These are phyloP conservation scores for Brettanomyces sp. DNA, from an alignment of 805 yeast genomes.

Conservation along the genomic window DNA sequence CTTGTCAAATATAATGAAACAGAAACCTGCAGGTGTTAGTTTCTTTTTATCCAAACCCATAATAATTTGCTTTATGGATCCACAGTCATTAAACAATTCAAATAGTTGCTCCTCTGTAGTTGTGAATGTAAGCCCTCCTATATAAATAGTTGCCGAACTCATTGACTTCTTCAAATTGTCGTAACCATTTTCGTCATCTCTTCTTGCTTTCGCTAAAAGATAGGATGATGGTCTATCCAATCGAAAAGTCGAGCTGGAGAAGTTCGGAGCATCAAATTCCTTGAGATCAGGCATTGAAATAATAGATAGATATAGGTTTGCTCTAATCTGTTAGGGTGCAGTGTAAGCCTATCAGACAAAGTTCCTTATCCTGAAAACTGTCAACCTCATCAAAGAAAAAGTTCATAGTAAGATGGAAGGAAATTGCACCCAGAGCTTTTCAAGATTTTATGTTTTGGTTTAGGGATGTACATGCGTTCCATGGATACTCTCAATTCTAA, in stretches of 20 bases:
- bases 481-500: no score
- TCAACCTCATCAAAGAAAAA: no score
- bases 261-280: conserved; percentile 46
- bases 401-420: no score
- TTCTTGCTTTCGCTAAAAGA: conserved; percentile 55
- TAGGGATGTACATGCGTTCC: no score
- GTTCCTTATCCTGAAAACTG: no score
- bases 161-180: conserved; percentile 59
- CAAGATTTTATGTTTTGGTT: no score
- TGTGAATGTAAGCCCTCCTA: conserved; percentile 81
- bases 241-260: conserved; percentile 55
- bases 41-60: conserved; percentile 93
- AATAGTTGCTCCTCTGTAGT: conserved; percentile 93
- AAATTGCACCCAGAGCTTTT: no score
- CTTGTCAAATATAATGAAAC: conserved; percentile 72
- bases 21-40: conserved; percentile 93
- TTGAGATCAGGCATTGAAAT: conserved; percentile 14
- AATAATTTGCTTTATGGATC: conserved; percentile 66
- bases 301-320: no score
- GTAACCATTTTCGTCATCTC: conserved; percentile 39
- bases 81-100: conserved; percentile 78
- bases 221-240: conserved; percentile 67
- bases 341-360: no score
- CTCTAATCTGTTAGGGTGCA: no score
- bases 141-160: conserved; percentile 70